phyloP scores from a whole-genome alignment of 2,329 filamentous ascomycete genomes.

The Cyclaneusma minus region DNA sequence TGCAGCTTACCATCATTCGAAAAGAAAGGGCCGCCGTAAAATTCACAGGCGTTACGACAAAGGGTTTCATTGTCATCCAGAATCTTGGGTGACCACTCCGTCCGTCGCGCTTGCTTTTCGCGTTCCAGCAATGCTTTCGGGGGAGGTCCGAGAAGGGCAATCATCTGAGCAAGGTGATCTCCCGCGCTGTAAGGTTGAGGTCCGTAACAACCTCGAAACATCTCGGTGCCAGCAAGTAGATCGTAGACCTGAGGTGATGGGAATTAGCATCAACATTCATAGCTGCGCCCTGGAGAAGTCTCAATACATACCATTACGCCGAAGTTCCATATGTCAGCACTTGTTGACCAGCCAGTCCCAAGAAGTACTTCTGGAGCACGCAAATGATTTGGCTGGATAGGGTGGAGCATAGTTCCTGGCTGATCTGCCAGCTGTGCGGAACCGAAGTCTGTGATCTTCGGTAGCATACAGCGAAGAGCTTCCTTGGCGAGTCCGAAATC shows the following conservation, averaged over 20 bases:
- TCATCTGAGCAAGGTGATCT: conserved; percentile 26
- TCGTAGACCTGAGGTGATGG: conserved; percentile 5
- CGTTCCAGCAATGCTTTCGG: conserved; percentile 20
- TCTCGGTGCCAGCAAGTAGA: conserved; percentile 4
- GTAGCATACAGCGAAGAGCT: conserved; percentile 5
- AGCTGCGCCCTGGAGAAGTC: conserved; percentile 1
- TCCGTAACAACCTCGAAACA: no score
- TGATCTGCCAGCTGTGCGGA: conserved; percentile 4
- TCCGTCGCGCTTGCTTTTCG: conserved; percentile 14
- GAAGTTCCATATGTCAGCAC: conserved; percentile 14
- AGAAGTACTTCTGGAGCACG: conserved; percentile 3
- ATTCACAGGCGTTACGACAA: conserved; percentile 17
- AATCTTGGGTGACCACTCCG: conserved; percentile 18
- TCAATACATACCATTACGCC: conserved; percentile 10
- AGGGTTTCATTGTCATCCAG: conserved; percentile 9
- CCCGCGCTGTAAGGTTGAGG: conserved; percentile 20
- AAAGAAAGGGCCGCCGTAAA: conserved; percentile 21
- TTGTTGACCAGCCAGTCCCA: conserved; percentile 7
- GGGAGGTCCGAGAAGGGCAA: conserved; percentile 23
- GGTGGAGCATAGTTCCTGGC: no score
- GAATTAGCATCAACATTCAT: conserved; percentile 1
- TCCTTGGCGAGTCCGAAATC: no score
- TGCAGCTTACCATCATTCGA: conserved; percentile 9
- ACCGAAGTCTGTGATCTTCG: conserved; percentile 4
- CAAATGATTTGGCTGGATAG: conserved; percentile 3